Evolutionary conservation across 179 eudicot species (phyloP).

Genomic region (Monotropa hypopitys): DNA sequence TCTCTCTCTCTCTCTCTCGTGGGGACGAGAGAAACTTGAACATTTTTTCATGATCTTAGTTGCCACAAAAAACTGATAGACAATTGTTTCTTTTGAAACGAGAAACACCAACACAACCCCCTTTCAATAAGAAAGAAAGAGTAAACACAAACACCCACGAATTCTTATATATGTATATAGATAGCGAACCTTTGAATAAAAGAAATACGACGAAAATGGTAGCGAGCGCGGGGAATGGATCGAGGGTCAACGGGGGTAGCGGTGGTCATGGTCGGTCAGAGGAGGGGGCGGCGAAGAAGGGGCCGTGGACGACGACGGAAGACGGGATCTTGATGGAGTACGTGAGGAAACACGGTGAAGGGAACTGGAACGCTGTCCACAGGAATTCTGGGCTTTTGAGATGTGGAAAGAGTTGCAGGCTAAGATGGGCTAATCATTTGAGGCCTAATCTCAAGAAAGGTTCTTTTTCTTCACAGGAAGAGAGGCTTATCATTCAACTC

Average conservation of each 20-base stretch:
- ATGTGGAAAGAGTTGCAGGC: slow-evolving; percentile 52
- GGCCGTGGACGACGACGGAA: slow-evolving; percentile 47
- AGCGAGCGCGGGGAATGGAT: neutral
- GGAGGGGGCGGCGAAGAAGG: slow-evolving; percentile 22
- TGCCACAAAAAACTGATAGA: neutral
- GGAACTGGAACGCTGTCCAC: slow-evolving; percentile 51
- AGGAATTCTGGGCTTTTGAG: slow-evolving; percentile 35
- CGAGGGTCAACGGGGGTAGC: neutral
- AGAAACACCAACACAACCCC: neutral
- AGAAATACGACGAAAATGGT: slow-evolving; percentile 2
- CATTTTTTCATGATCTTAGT: neutral
- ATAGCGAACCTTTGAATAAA: neutral
- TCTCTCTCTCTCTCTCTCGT: neutral
- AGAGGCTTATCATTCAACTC: slow-evolving; percentile 28
- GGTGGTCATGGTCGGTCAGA: neutral
- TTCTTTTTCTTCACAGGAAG: slow-evolving; percentile 34
- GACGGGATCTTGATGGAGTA: slow-evolving; percentile 41
- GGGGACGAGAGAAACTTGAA: neutral
- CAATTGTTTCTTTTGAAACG: neutral
- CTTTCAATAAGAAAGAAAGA: neutral
- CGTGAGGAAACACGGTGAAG: slow-evolving; percentile 38
- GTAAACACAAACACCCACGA: neutral
- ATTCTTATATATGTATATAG: neutral
- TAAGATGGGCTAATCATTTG: slow-evolving; percentile 51
- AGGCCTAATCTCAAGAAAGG: slow-evolving; percentile 50